Base-by-base conservation (phyloP, 768 basidiomycete species). In the Galerina marginata region DNA sequence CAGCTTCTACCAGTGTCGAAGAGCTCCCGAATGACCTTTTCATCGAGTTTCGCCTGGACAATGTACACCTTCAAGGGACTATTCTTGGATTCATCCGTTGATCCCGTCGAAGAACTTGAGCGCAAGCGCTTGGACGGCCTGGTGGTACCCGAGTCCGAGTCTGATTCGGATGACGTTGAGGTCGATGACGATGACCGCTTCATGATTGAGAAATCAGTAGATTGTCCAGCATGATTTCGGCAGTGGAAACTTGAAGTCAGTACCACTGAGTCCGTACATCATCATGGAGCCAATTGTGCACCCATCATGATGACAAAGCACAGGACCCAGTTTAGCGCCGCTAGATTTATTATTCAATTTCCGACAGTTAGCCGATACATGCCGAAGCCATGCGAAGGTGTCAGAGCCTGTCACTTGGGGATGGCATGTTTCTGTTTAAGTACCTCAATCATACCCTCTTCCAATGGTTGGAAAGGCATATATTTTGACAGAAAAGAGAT, bases 21-120 rank as follows among this genome's bases (percentile, higher is more conserved):
- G 1, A 84, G 73, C 39, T 81, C 75, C 4, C 67, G 64, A 40
- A 81, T 64, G 14, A 69, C 71, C 6, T 70, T 56, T 15, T 69
- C 56, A 54, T 72, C 71, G 15, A 81, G 65, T 62, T 81, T 81
- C 42, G 74, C 71, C 53, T 79, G 78, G 5, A 81, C 64, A n/a
- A 79, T 67, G 61, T 73, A 72, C 38, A 81, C 59, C 54, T 67
- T 73, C 40, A 75, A 48, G 7, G 65, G 54, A 4, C 26, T 37
- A 15, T 59, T 43, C 36, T 29, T 49, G n/a, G 43, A 9, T 16
- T 48, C 51, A 15, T 59, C 56, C 10, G 51, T 25, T 38, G 53
- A 48, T 11, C 20, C 52, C 15, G 37, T 38, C 12, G 23, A 23
- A 11, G 54, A 54, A 6, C 42, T 49, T 14, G 58, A 59, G 49